phyloP scores from a whole-genome alignment of 2,329 filamentous ascomycete species.

The Plenodomus tracheiphilus region DNA sequence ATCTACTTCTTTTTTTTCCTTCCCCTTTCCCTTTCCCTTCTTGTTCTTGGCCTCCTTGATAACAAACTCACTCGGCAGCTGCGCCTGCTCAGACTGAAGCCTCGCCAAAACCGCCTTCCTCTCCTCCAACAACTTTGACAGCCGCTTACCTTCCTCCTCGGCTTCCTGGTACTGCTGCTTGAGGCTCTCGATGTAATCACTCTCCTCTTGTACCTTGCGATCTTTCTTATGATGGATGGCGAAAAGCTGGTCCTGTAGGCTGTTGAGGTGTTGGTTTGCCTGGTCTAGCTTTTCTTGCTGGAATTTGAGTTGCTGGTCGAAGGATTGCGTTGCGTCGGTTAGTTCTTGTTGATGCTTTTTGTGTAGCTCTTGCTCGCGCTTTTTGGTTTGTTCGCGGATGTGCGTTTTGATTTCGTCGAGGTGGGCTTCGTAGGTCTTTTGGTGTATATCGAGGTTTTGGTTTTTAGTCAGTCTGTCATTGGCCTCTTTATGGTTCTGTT shows the following conservation, averaged over 20 bases:
- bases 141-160: background rate
- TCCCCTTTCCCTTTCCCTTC: background rate
- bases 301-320: background rate
- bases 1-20: background rate
- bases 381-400: too few species aligned
- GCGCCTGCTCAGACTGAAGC: background rate
- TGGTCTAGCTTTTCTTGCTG: background rate
- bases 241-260: background rate
- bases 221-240: background rate
- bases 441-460: background rate
- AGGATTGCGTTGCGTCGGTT: background rate
- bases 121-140: background rate
- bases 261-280: background rate
- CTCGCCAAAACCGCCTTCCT: background rate
- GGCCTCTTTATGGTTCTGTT: background rate
- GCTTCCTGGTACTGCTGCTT: background rate
- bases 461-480: background rate
- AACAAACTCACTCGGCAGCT: background rate
- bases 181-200: background rate
- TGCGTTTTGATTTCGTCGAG: background rate
- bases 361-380: background rate
- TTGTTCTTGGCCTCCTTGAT: background rate
- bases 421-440: background rate
- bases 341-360: too few species aligned
- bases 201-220: background rate